These are phyloP conservation scores for Lactarius evosmus DNA, from an alignment of 768 basidiomycete genomes.

Conservation along the genomic window DNA sequence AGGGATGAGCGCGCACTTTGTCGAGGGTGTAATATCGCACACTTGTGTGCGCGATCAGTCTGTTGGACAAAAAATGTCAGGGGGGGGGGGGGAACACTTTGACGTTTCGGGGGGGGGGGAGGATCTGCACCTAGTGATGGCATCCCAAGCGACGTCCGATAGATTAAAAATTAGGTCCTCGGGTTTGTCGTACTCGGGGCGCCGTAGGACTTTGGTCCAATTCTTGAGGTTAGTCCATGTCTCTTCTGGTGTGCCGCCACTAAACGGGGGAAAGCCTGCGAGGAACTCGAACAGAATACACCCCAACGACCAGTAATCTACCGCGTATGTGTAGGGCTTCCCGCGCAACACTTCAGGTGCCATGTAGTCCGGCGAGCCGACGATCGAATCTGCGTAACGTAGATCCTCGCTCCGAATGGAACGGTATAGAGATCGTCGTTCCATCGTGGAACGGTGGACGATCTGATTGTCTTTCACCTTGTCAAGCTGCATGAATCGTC, in stretches of 20 bases:
- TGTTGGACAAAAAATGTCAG: slow-evolving; percentile 32
- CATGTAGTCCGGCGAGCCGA: slow-evolving; percentile 99
- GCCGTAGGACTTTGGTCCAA: slow-evolving; percentile 87
- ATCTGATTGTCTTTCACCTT: slow-evolving; percentile 93
- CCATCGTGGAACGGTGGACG: slow-evolving; percentile 86
- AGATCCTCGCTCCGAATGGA: slow-evolving; percentile 88
- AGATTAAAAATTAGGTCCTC: slow-evolving; percentile 98
- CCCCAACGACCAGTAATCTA: slow-evolving; percentile 98
- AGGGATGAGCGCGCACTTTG: slow-evolving; percentile 74
- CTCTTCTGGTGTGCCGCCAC: slow-evolving; percentile 91
- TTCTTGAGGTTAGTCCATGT: slow-evolving; percentile 99
- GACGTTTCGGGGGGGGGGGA: background rate
- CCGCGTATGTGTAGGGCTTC: slow-evolving; percentile 92
- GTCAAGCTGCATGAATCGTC: slow-evolving; percentile 61
- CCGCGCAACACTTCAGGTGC: slow-evolving; percentile 91
- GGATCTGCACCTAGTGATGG: slow-evolving; percentile 68
- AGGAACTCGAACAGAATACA: slow-evolving; percentile 98
- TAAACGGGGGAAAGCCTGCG: slow-evolving; percentile 97
- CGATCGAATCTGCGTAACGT: slow-evolving; percentile 94
- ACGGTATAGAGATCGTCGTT: slow-evolving; percentile 91
- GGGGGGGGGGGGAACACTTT: background rate
- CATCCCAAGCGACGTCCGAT: slow-evolving; percentile 90
- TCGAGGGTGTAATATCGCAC: slow-evolving; percentile 71
- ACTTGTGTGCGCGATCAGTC: slow-evolving; percentile 84
- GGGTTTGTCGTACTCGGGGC: slow-evolving; percentile 93